A percentile compares a stretch with the other conserved stretches of the same genome.
phyloP scores from a whole-genome alignment of 768 basidiomycete genomes.

The Fomitopsis serialis region DNA sequence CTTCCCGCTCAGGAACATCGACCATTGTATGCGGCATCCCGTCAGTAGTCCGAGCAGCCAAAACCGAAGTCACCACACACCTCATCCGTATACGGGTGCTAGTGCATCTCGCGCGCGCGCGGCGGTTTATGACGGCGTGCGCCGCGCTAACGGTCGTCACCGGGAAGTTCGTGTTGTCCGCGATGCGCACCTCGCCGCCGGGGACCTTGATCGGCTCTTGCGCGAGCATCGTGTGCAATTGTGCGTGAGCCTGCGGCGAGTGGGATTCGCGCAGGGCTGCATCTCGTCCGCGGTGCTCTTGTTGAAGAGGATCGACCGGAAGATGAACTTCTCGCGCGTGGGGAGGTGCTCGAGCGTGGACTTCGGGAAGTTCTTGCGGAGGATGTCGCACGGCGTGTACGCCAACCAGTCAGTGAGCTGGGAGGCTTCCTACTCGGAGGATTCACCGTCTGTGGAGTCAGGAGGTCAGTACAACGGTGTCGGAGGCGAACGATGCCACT shows the following conservation, averaged over 20 bases:
- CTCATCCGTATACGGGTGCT: slow-evolving; percentile 1
- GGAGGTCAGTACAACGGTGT: too few relatives aligned
- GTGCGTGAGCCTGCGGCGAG: slow-evolving; percentile 36
- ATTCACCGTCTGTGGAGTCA: slow-evolving; percentile 43
- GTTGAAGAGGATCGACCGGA: neutral
- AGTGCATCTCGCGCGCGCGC: too few relatives aligned
- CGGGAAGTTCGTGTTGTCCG: slow-evolving; percentile 45
- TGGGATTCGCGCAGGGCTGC: slow-evolving; percentile 30
- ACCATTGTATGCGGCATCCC: neutral
- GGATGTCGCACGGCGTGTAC: slow-evolving; percentile 49
- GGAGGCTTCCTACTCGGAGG: slow-evolving; percentile 50
- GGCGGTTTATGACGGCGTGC: slow-evolving; percentile 48
- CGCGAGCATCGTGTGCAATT: slow-evolving; percentile 39
- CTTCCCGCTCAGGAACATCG: slow-evolving; percentile 26
- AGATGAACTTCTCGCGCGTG: slow-evolving; percentile 16
- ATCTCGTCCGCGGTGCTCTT: neutral
- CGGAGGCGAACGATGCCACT: too few relatives aligned
- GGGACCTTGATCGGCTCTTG: slow-evolving; percentile 36
- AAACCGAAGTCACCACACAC: neutral
- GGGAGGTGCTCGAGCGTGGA: slow-evolving; percentile 41
- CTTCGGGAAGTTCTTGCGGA: slow-evolving; percentile 43
- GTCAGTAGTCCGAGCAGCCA: too few relatives aligned
- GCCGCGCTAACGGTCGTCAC: slow-evolving; percentile 44
- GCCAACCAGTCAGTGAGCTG: slow-evolving; percentile 52
- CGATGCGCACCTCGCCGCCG: too few relatives aligned